A percentile compares a stretch with the other conserved stretches of the same genome.
phyloP scores from a whole-genome alignment of 257 asterid genomes.

The Solanum arcanum region DNA sequence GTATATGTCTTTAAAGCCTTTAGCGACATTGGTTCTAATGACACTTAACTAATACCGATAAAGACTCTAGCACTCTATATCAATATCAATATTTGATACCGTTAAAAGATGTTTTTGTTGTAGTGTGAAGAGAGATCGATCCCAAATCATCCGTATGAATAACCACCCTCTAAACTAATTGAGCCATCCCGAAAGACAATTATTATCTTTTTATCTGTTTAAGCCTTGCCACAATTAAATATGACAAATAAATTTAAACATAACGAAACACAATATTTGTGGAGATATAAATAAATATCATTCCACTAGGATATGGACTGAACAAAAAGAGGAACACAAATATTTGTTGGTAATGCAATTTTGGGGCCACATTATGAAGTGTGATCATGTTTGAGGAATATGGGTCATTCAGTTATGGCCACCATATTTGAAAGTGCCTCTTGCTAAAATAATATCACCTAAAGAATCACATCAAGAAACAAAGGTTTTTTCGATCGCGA shows the following conservation, averaged over 20 bases:
- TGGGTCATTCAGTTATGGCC: neutral
- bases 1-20: too few species aligned
- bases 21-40: too few species aligned
- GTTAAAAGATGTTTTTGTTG: too few species aligned
- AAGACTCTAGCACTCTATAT: too few species aligned
- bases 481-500: neutral
- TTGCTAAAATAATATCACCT: neutral
- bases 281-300: neutral
- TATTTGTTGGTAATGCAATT: neutral
- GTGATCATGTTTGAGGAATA: neutral
- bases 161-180: too few species aligned
- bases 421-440: neutral
- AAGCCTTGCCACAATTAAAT: neutral
- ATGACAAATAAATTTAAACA: fast-evolving
- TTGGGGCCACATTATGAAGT: neutral
- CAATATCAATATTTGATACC: too few species aligned
- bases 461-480: neutral
- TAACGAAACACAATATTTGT: too few species aligned
- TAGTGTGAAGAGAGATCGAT: too few species aligned
- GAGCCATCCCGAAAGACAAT: too few species aligned
- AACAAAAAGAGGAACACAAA: neutral
- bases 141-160: too few species aligned
- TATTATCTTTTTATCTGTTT: neutral
- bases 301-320: neutral
- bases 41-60: too few species aligned